A percentile compares a stretch with the other conserved stretches of the same genome.
phyloP scores from a whole-genome alignment of 2,329 filamentous ascomycete species.

The Apiospora hydei region DNA sequence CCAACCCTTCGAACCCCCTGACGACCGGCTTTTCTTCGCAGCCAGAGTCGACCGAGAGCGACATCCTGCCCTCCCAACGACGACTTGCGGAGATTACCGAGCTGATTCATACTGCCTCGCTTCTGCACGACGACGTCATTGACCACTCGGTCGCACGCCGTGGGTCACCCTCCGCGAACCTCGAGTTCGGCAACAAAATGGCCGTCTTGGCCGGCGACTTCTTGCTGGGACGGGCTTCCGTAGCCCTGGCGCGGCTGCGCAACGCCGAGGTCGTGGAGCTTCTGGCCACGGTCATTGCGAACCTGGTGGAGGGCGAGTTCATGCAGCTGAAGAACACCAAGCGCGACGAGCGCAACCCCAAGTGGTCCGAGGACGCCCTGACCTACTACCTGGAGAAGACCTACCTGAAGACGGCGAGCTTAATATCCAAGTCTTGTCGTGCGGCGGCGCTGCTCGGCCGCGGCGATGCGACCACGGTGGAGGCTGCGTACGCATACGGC shows the following conservation, averaged over 20 bases:
- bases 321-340: conserved; percentile 99
- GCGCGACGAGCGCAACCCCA: conserved; percentile 81
- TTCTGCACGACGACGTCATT: conserved; percentile 98
- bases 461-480: conserved; percentile 78
- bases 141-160: conserved; percentile 89
- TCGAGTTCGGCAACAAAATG: conserved; percentile 99
- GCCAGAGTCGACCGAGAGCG: conserved; percentile 57
- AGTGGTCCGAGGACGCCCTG: conserved; percentile 88
- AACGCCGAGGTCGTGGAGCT: conserved; percentile 96
- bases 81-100: conserved; percentile 96
- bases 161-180: conserved; percentile 85
- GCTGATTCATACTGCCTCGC: conserved; percentile 94
- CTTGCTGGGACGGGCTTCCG: conserved; percentile 88
- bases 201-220: conserved; percentile 98
- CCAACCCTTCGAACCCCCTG: conserved; percentile 75
- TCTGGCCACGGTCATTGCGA: conserved; percentile 94
- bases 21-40: conserved; percentile 52
- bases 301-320: conserved; percentile 97
- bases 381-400: conserved; percentile 98
- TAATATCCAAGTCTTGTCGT: conserved; percentile 96
- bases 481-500: conserved; percentile 90
- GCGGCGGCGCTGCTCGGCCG: conserved; percentile 87
- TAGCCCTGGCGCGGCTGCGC: conserved; percentile 86
- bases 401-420: conserved; percentile 92
- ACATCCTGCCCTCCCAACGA: conserved; percentile 91